phyloP scores from a whole-genome alignment of 495 filamentous ascomycete genomes.

The Podospora pseudoanserina region DNA sequence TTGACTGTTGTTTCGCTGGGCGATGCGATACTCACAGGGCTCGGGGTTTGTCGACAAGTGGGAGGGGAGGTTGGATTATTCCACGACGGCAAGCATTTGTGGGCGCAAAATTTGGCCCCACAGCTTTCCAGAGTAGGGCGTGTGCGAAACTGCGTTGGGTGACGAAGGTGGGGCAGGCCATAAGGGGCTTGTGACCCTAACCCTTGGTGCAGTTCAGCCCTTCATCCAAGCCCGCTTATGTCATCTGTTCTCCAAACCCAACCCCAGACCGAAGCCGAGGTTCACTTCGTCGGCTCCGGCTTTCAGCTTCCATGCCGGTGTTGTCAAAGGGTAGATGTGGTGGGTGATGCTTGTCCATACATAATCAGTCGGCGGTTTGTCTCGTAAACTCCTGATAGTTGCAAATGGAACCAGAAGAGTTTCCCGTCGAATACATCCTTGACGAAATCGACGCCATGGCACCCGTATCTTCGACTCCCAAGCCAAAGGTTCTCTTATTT shows the following conservation, averaged over 20 bases:
- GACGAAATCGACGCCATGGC: slow-evolving; percentile 31
- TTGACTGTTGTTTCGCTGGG: slow-evolving; percentile 49
- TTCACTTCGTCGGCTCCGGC: slow-evolving; percentile 14
- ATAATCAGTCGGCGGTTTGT: background rate
- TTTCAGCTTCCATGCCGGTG: slow-evolving; percentile 2
- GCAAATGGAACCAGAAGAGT: slow-evolving; percentile 16
- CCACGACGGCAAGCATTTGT: slow-evolving; percentile 32
- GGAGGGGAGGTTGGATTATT: slow-evolving; percentile 18
- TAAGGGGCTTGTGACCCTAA: too few relatives aligned
- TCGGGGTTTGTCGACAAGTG: slow-evolving; percentile 33
- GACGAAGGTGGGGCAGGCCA: slow-evolving; percentile 18
- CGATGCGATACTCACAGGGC: slow-evolving; percentile 29
- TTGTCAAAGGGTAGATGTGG: background rate
- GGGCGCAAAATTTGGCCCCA: slow-evolving; percentile 32
- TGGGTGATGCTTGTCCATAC: background rate
- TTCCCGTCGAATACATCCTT: slow-evolving; percentile 25
- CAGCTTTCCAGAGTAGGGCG: slow-evolving; percentile 31
- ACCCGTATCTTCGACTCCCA: slow-evolving; percentile 26
- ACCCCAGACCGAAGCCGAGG: slow-evolving; percentile 19
- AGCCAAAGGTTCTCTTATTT: slow-evolving; percentile 80
- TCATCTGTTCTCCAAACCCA: background rate
- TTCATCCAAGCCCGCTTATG: background rate
- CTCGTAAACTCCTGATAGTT: background rate
- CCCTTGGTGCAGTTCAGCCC: too few relatives aligned
- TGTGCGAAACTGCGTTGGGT: slow-evolving; percentile 25